Evolutionary conservation across 768 basidiomycete genomes (phyloP).

Genomic region (Suillus brevipes): DNA sequence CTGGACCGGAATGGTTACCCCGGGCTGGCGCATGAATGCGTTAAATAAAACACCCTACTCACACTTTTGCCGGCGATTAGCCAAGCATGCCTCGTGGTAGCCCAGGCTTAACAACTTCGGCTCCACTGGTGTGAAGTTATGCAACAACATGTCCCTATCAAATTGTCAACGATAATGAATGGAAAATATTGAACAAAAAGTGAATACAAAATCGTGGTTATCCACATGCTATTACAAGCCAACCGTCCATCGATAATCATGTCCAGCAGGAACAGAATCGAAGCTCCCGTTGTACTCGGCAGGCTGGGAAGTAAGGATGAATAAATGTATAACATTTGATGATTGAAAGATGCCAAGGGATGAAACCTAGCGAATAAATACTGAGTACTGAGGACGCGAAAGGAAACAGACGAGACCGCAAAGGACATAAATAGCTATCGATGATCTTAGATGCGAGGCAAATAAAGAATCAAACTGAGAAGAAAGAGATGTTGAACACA

Average conservation of each 20-base stretch:
- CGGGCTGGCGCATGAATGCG: background rate
- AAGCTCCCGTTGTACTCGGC: background rate
- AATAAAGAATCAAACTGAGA: constrained; percentile 18
- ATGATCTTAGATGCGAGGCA: constrained; percentile 32
- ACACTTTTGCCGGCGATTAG: background rate
- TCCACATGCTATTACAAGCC: background rate
- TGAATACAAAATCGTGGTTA: background rate
- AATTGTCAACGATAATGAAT: background rate
- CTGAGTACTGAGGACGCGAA: background rate
- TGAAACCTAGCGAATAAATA: constrained; percentile 7
- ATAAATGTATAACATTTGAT: constrained; percentile 2
- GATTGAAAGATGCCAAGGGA: constrained; percentile 4
- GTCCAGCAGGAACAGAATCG: background rate
- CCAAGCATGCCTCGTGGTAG: background rate
- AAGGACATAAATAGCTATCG: constrained; percentile 31
- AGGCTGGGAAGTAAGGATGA: background rate
- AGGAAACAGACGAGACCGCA: constrained; percentile 13
- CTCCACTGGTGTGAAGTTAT: background rate
- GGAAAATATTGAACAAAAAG: background rate
- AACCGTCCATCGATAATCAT: background rate
- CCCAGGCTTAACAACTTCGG: background rate
- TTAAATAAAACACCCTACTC: background rate
- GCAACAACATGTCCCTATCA: background rate
- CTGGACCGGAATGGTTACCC: background rate
- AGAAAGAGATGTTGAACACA: constrained; percentile 13